Evolutionary conservation across 495 filamentous ascomycete species (phyloP).

Genomic region (Collariella sp.): DNA sequence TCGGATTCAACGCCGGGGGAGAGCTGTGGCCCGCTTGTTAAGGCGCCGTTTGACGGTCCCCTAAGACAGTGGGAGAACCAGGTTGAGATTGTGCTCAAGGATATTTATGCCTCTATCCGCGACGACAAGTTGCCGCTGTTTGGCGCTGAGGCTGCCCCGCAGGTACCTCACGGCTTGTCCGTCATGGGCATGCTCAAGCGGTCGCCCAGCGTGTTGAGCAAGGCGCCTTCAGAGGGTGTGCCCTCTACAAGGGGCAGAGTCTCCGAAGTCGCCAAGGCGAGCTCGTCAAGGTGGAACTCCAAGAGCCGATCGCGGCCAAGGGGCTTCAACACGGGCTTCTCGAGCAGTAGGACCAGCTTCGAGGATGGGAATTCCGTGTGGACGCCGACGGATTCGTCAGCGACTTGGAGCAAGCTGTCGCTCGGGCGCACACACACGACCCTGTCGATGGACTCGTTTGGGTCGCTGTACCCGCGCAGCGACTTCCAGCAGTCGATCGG

Average conservation of each 20-base stretch:
- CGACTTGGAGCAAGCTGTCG: slow-evolving; percentile 90
- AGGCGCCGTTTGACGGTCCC: slow-evolving; percentile 65
- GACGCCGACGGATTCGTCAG: slow-evolving; percentile 71
- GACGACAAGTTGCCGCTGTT: slow-evolving; percentile 76
- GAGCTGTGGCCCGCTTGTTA: slow-evolving; percentile 62
- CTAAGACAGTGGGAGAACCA: slow-evolving; percentile 81
- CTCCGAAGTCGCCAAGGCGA: slow-evolving; percentile 49
- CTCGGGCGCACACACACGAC: slow-evolving; percentile 82
- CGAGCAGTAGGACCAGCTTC: slow-evolving; percentile 87
- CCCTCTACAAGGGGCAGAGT: slow-evolving; percentile 61
- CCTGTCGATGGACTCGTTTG: slow-evolving; percentile 82
- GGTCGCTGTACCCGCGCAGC: slow-evolving; percentile 64
- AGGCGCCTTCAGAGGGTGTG: slow-evolving; percentile 69
- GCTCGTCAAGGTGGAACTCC: slow-evolving; percentile 64
- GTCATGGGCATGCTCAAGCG: slow-evolving; percentile 68
- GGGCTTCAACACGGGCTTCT: slow-evolving; percentile 72
- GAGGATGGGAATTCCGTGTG: slow-evolving; percentile 86
- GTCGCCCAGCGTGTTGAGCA: slow-evolving; percentile 83
- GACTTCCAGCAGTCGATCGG: slow-evolving; percentile 96
- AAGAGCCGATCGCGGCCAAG: slow-evolving; percentile 80
- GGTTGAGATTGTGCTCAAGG: slow-evolving; percentile 80
- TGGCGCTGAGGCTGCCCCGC: slow-evolving; percentile 39
- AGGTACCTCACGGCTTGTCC: slow-evolving; percentile 40
- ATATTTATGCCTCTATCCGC: slow-evolving; percentile 85
- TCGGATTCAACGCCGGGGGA: slow-evolving; percentile 26